A percentile compares a stretch with the other conserved stretches of the same genome.
These are phyloP conservation scores for Leccinum cinnamomeum DNA, from an alignment of 1,284 basidiomycete genomes.

Conservation along the genomic window DNA sequence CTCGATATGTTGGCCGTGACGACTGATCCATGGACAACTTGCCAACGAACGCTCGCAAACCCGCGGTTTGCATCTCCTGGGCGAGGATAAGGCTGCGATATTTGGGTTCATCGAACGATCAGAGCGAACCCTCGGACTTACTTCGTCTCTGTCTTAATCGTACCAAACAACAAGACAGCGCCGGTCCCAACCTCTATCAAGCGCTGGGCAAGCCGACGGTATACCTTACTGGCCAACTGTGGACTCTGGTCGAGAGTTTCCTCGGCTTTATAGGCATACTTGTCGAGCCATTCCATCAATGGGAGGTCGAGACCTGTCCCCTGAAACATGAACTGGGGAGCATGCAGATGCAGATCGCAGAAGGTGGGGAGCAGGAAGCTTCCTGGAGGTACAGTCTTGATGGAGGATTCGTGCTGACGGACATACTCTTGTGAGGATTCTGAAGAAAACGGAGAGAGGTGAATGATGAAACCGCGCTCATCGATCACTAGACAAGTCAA, in stretches of 20 bases:
- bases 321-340: constrained; percentile 84
- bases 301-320: constrained; percentile 83
- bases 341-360: constrained; percentile 81
- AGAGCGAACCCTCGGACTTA: constrained; percentile 36
- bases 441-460: constrained; percentile 44
- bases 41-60: constrained; percentile 76
- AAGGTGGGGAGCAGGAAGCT: constrained; percentile 77
- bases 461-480: constrained; percentile 52
- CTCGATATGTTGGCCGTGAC: constrained; percentile 68
- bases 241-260: constrained; percentile 66
- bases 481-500: constrained; percentile 45
- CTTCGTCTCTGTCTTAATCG: constrained; percentile 80
- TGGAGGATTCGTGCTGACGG: constrained; percentile 17
- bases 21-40: constrained; percentile 86
- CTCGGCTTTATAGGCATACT: constrained; percentile 79
- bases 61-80: constrained; percentile 64
- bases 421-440: constrained; percentile 38
- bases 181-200: constrained; percentile 75
- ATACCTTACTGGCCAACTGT: constrained; percentile 62
- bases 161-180: constrained; percentile 75
- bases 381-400: constrained; percentile 46
- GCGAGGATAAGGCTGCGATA: constrained; percentile 68
- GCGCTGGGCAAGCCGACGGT: constrained; percentile 59
- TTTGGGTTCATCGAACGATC: not conserved
- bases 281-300: constrained; percentile 79